Conservation (phyloP, 2,329 filamentous ascomycete genomes). For the Alternaria atra region DNA sequence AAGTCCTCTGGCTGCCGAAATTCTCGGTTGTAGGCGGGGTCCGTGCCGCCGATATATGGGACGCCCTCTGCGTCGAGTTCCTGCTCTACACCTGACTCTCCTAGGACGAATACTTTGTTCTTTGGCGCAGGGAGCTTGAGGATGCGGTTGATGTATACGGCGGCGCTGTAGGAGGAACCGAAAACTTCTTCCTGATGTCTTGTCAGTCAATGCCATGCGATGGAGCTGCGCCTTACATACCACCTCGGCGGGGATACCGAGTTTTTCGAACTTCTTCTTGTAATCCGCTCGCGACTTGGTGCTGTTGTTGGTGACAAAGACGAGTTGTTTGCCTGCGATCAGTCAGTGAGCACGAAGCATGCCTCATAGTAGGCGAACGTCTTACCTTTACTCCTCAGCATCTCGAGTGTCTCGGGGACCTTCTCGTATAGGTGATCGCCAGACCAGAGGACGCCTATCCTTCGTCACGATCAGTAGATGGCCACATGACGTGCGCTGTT, state of each 20-base stretch:
- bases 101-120: slow-evolving; percentile 94
- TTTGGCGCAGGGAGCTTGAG: slow-evolving; percentile 78
- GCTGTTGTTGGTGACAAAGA: slow-evolving; percentile 99
- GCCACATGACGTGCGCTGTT: background rate
- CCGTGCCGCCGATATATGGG: slow-evolving; percentile 84
- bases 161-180: slow-evolving; percentile 91
- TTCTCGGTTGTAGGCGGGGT: slow-evolving; percentile 78
- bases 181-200: slow-evolving; percentile 82
- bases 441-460: slow-evolving; percentile 91
- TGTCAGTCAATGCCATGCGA: slow-evolving; percentile 4
- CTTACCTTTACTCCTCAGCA: slow-evolving; percentile 81
- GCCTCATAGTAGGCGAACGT: background rate
- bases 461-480: slow-evolving; percentile 53
- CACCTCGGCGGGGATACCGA: slow-evolving; percentile 80
- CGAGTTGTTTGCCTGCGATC: slow-evolving; percentile 78
- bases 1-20: slow-evolving; percentile 80
- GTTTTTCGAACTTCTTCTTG: slow-evolving; percentile 83
- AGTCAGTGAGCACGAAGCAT: background rate
- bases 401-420: slow-evolving; percentile 82
- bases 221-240: slow-evolving; percentile 49
- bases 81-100: slow-evolving; percentile 88
- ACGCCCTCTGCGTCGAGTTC: slow-evolving; percentile 84
- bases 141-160: slow-evolving; percentile 95
- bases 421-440: slow-evolving; percentile 89
- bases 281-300: slow-evolving; percentile 95